phyloP scores from a whole-genome alignment of 2,329 filamentous ascomycete genomes.

The Colletotrichum costaricense region DNA sequence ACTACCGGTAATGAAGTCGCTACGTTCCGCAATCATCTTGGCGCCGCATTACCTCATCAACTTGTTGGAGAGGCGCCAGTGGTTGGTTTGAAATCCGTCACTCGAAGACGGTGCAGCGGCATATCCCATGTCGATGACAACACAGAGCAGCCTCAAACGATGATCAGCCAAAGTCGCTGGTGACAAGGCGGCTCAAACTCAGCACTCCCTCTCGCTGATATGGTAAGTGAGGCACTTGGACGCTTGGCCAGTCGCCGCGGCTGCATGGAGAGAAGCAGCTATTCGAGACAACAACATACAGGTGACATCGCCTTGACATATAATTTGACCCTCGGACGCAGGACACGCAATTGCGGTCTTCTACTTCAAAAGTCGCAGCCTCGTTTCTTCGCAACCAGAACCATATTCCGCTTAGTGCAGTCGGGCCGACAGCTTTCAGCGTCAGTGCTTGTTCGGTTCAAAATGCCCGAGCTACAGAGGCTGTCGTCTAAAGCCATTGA shows the following conservation, averaged over 20 bases:
- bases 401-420: conserved; percentile 20
- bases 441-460: neutral
- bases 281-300: neutral
- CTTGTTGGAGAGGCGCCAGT: neutral
- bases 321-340: neutral
- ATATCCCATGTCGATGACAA: neutral
- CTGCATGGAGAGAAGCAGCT: neutral
- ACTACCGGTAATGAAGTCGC: neutral
- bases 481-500: neutral
- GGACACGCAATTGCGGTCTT: neutral
- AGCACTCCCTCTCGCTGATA: neutral
- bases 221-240: neutral
- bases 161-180: neutral
- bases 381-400: conserved; percentile 8
- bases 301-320: neutral
- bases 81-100: neutral
- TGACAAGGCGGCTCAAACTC: neutral
- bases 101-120: neutral
- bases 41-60: neutral
- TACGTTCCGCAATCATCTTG: neutral
- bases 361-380: neutral
- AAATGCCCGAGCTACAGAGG: neutral
- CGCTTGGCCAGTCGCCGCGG: neutral
- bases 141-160: neutral
- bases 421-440: neutral